Evolutionary conservation across 2,329 filamentous ascomycete genomes (phyloP).

Genomic region (Pseudogymnoascus sp.): DNA sequence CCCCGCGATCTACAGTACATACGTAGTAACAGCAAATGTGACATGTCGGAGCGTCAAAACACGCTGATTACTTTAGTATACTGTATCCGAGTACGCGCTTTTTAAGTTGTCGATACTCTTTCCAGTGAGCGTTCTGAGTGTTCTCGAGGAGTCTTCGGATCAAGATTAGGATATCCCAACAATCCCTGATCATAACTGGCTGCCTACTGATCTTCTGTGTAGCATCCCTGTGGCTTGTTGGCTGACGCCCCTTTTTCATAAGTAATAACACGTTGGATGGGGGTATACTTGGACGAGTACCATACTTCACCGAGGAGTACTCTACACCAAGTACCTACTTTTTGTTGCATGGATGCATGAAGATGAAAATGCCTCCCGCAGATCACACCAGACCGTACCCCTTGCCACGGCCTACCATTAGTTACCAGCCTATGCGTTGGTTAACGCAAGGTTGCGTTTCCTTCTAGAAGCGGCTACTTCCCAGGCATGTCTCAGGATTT

Average conservation of each 20-base stretch:
- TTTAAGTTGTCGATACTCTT: not conserved
- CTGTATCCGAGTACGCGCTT: not conserved
- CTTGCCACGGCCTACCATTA: not conserved
- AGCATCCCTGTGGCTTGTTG: slow-evolving; percentile 1
- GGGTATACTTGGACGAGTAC: not conserved
- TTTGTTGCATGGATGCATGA: slow-evolving; percentile 9
- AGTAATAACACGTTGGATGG: not conserved
- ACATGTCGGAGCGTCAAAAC: slow-evolving; percentile 4
- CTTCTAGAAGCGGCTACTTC: slow-evolving; percentile 5
- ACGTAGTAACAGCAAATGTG: not conserved
- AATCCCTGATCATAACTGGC: not conserved
- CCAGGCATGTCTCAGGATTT: not conserved
- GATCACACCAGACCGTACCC: not conserved
- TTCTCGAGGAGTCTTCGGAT: not conserved
- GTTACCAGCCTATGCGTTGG: not conserved
- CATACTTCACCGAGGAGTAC: not conserved
- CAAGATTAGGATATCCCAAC: not conserved
- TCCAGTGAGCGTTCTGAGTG: not conserved
- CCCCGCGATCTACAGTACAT: slow-evolving; percentile 7
- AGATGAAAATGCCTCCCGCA: slow-evolving; percentile 1
- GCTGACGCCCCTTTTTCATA: not conserved
- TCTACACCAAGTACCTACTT: not conserved
- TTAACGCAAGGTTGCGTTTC: not conserved
- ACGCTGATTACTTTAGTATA: not conserved
- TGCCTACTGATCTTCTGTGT: not conserved